Evolutionary conservation across 352 stramenopile species (phyloP), one percentile per base, ranked within the genome.

Genomic region (Pythium folliculosum): DNA sequence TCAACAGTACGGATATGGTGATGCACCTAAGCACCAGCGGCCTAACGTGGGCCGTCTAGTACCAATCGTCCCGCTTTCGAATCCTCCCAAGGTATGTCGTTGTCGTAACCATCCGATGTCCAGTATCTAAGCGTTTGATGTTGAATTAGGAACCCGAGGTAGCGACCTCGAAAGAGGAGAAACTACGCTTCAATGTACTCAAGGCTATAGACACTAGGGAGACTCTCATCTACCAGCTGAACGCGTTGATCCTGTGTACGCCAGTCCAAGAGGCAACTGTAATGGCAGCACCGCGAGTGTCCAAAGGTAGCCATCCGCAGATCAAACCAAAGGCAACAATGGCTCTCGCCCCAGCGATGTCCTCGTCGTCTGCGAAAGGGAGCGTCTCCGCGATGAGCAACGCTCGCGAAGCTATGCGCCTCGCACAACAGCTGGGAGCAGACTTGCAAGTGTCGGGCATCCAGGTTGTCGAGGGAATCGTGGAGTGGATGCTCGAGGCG

Each of bases 401-500:
- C 32, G 56, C 80, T 9, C 82, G 82, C 10, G 84, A 92, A 69
- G 82, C 82, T n/a, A 89, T 75, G 5, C 86, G 82, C 52, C 55
- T 91, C 53, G 84, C 81, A 0, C 82, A 90, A n/a, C 80, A 90
- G 51, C 74, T 93, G 1, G 81, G 77, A 3, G 77, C 75, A 6
- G 80, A 90, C 49, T 68, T 93, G 7, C 84, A 93, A 58, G 38
- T 90, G 47, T 59, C 75, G 1, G 84, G 84, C 1, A 89, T 91
- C 17, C 81, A 91, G 47, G 88, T 78, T n/a, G 82, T 93, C 6
- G 84, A 93, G 75, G 73, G 78, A 17, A 73, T 93, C 30, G 84
- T 93, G 9, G 84, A 91, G 65, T 93, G 84, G 84, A 93, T 93
- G 81, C 73, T 93, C 12, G 80, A 91, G 54, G 81, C 81, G 38